Evolutionary conservation across 164 flowering plant genomes (phyloP).

Genomic region (Nymphaea colorata): DNA sequence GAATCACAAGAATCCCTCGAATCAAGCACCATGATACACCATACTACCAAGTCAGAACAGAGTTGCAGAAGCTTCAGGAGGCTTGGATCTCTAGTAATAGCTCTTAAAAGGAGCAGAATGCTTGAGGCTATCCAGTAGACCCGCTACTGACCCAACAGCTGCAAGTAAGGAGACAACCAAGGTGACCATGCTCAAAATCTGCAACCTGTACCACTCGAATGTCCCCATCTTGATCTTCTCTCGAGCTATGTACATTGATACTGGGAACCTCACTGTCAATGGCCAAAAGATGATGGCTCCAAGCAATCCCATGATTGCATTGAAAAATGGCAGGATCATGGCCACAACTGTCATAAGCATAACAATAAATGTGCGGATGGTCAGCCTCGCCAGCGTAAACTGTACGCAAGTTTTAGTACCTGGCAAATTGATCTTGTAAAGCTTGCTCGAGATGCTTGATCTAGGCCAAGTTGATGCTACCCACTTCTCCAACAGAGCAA

Average conservation of each 20-base stretch:
- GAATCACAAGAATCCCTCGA: no score
- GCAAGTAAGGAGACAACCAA: slow-evolving; percentile 15
- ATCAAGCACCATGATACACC: no score
- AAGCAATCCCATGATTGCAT: slow-evolving; percentile 24
- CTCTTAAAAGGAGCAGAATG: slow-evolving; percentile 13
- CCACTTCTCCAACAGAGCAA: slow-evolving; percentile 8
- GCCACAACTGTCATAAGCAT: slow-evolving; percentile 20
- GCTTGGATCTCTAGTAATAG: not conserved
- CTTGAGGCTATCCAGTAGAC: slow-evolving; percentile 13
- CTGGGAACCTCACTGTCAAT: slow-evolving; percentile 25
- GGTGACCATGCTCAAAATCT: slow-evolving; percentile 9
- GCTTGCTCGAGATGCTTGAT: not conserved
- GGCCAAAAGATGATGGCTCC: slow-evolving; percentile 31
- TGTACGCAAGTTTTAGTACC: not conserved
- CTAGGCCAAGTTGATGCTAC: slow-evolving; percentile 7
- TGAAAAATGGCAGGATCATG: slow-evolving; percentile 39
- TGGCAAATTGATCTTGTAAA: slow-evolving; percentile 4
- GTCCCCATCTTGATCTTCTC: slow-evolving; percentile 20
- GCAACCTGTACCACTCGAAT: slow-evolving; percentile 19
- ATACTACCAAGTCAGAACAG: no score
- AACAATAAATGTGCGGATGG: slow-evolving; percentile 16
- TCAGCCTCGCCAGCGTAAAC: slow-evolving; percentile 17
- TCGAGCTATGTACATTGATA: slow-evolving; percentile 24
- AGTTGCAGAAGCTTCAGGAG: no score
- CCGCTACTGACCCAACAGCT: slow-evolving; percentile 25